phyloP scores from a whole-genome alignment of 805 yeast genomes.

The Candida verbasci region DNA sequence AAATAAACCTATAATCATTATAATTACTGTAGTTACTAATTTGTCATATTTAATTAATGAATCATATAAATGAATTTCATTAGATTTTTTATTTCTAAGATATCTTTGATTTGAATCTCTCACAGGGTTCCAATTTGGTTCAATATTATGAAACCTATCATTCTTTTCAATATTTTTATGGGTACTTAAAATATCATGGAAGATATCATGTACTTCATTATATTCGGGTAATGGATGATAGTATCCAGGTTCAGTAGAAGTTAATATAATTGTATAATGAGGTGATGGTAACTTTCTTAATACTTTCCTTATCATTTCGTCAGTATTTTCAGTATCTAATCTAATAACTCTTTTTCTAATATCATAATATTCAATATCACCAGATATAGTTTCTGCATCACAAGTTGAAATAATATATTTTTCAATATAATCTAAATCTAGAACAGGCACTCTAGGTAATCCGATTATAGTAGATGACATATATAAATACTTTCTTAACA shows the following conservation, averaged over 20 bases:
- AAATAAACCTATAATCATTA: constrained; percentile 16
- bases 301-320: constrained; percentile 48
- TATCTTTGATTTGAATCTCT: constrained; percentile 28
- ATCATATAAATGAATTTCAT: constrained; percentile 37
- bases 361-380: constrained; percentile 54
- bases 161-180: constrained; percentile 53
- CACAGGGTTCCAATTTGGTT: constrained; percentile 23
- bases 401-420: constrained; percentile 45
- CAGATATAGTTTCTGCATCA: constrained; percentile 41
- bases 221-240: constrained; percentile 29
- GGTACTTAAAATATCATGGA: constrained; percentile 54
- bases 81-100: constrained; percentile 23
- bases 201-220: constrained; percentile 36
- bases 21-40: constrained; percentile 36
- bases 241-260: constrained; percentile 25
- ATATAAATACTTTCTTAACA: constrained; percentile 46
- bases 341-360: constrained; percentile 57
- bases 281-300: constrained; percentile 76
- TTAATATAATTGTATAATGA: constrained; percentile 54
- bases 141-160: constrained; percentile 28
- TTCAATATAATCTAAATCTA: constrained; percentile 43
- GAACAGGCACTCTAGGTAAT: constrained; percentile 45
- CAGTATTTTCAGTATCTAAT: constrained; percentile 37
- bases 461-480: constrained; percentile 60
- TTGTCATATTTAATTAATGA: constrained; percentile 49